These are phyloP conservation scores for Colletotrichum musae DNA, from an alignment of 2,329 filamentous ascomycete genomes.

Conservation along the genomic window DNA sequence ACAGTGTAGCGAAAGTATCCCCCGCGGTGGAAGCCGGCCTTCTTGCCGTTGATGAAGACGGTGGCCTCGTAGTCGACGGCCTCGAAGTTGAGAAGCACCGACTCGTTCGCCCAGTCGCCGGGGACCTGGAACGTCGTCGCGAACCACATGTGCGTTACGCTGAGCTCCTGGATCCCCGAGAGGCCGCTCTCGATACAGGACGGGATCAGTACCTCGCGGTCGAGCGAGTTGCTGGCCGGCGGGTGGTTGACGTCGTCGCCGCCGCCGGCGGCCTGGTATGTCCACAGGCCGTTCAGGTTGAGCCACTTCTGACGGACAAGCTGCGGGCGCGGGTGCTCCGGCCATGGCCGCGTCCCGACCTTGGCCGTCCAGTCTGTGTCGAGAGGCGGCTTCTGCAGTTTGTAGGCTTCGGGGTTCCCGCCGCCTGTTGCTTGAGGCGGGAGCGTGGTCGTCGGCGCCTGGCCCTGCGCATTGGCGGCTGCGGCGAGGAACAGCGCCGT, in stretches of 20 bases:
- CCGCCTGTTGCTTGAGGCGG: constrained; percentile 1
- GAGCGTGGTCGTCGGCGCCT: constrained; percentile 1
- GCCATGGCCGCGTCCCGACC: constrained; percentile 69
- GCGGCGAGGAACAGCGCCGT: constrained; percentile 6
- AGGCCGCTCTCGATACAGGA: constrained; percentile 62
- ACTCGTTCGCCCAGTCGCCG: constrained; percentile 58
- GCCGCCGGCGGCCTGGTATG: constrained; percentile 57
- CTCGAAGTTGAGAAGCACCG: constrained; percentile 69
- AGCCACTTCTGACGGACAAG: constrained; percentile 69
- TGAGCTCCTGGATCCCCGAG: constrained; percentile 62
- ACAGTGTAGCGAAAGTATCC: constrained; percentile 75
- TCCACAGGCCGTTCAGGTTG: constrained; percentile 73
- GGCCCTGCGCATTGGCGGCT: constrained; percentile 5
- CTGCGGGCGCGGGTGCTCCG: constrained; percentile 71
- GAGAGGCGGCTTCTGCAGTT: constrained; percentile 57
- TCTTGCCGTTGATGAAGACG: constrained; percentile 70
- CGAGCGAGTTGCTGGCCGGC: constrained; percentile 48
- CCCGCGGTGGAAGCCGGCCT: constrained; percentile 68
- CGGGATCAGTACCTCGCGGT: constrained; percentile 58
- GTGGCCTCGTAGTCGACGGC: constrained; percentile 71
- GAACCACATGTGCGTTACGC: constrained; percentile 63
- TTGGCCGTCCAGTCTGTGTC: constrained; percentile 67
- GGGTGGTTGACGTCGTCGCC: constrained; percentile 40
- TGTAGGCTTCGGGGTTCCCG: constrained; percentile 48
- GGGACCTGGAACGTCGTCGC: constrained; percentile 67